Conservation (phyloP, 306 rosid genomes). For the Ammopiptanthus mongolicus region DNA sequence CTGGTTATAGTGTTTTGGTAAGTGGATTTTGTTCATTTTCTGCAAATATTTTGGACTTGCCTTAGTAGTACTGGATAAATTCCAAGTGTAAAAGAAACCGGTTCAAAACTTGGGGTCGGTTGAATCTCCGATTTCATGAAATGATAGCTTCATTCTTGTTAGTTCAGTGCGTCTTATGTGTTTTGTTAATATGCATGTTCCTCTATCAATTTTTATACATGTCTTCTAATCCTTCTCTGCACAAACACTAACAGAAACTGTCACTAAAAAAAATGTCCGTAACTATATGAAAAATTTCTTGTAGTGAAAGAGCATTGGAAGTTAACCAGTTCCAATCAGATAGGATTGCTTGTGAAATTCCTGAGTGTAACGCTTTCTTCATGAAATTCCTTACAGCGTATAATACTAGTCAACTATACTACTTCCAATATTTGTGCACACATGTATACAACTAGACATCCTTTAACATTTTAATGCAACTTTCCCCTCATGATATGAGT, state of each 20-base stretch:
- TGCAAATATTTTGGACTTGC: neutral
- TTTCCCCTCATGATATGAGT: neutral
- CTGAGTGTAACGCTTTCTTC: neutral
- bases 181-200: neutral
- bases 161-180: neutral
- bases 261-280: too few relatives aligned
- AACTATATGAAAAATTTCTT: too few relatives aligned
- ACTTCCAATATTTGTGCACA: neutral
- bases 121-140: neutral
- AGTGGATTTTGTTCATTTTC: neutral
- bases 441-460: neutral
- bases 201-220: neutral
- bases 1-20: slow-evolving; percentile 51
- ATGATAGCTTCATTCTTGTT: neutral
- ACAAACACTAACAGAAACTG: too few relatives aligned
- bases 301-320: neutral
- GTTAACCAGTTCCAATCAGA: neutral
- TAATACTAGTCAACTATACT: neutral
- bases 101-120: neutral
- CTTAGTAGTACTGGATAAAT: neutral
- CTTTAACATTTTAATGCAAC: neutral
- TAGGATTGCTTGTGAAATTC: neutral
- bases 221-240: neutral
- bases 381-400: neutral
- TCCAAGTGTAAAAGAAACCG: neutral